phyloP scores from a whole-genome alignment of 192 early-diverging fungal species.

The Paraglomus brasilianum region DNA sequence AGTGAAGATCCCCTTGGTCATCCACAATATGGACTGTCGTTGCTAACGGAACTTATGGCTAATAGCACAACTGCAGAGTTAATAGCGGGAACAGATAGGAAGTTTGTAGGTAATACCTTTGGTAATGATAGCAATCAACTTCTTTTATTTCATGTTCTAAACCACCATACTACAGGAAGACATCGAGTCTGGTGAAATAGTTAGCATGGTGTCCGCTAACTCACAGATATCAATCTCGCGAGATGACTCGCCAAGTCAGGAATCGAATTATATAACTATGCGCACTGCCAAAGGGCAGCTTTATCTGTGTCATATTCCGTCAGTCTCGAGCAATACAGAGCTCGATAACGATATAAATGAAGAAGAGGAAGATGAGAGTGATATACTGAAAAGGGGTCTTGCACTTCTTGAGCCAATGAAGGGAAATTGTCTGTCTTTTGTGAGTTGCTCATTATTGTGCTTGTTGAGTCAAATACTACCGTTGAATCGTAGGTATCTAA shows the following conservation, averaged over 20 bases:
- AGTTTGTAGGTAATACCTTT: background rate
- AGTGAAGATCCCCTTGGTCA: conserved; percentile 50
- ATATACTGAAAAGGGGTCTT: conserved; percentile 53
- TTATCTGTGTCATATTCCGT: conserved; percentile 58
- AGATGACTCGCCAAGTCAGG: background rate
- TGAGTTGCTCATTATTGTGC: conserved; percentile 25
- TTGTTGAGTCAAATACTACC: background rate
- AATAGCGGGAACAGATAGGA: background rate
- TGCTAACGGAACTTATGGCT: conserved; percentile 37
- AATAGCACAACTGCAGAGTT: conserved; percentile 7
- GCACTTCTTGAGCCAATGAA: conserved; percentile 53
- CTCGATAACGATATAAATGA: conserved; percentile 29
- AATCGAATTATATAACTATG: conserved; percentile 41
- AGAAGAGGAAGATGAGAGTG: conserved; percentile 38
- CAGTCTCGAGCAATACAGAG: conserved; percentile 33
- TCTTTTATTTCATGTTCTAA: too few species aligned
- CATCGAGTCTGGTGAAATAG: background rate
- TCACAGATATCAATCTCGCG: background rate
- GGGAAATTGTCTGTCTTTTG: conserved; percentile 50
- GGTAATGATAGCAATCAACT: too few species aligned
- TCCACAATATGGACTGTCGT: conserved; percentile 46
- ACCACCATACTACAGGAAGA: too few species aligned
- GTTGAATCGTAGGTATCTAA: conserved; percentile 12
- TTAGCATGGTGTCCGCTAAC: conserved; percentile 1
- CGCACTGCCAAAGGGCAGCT: conserved; percentile 41